Percentiles rank a stretch among this genome's conserved stretches.
phyloP scores from a whole-genome alignment of 768 basidiomycete species.

The Boletus vermiculosoides region DNA sequence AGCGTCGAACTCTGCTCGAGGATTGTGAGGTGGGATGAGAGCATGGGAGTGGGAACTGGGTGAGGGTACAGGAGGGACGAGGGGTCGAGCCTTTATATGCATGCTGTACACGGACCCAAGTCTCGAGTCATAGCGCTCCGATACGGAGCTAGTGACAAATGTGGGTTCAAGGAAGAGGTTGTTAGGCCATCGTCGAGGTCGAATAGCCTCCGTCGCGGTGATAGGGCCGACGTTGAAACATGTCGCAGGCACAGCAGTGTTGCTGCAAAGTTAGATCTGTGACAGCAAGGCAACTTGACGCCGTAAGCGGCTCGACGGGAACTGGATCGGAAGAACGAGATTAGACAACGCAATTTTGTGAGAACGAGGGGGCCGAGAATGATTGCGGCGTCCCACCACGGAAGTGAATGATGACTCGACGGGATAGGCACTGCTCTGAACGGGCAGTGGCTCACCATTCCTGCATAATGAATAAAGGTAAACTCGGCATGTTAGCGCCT shows the following conservation, averaged over 20 bases:
- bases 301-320: constrained; percentile 26
- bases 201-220: constrained; percentile 36
- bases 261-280: constrained; percentile 27
- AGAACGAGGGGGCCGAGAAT: constrained; percentile 16
- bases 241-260: constrained; percentile 34
- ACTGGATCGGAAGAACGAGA: constrained; percentile 22
- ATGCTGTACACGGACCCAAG: constrained; percentile 26
- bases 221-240: constrained; percentile 36
- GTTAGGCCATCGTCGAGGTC: constrained; percentile 25
- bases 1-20: constrained; percentile 55
- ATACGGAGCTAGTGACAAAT: constrained; percentile 33
- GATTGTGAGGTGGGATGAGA: constrained; percentile 58
- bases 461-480: constrained; percentile 25
- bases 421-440: constrained; percentile 19
- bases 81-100: constrained; percentile 29
- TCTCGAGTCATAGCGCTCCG: constrained; percentile 24
- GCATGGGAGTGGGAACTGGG: constrained; percentile 19
- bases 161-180: constrained; percentile 25
- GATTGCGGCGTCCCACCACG: constrained; percentile 24
- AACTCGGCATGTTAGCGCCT: constrained; percentile 20
- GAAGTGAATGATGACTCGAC: constrained; percentile 18
- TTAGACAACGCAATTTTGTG: constrained; percentile 20
- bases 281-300: constrained; percentile 24
- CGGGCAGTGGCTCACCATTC: constrained; percentile 21
- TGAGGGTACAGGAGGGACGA: constrained; percentile 5